Percentiles rank a stretch among this genome's conserved stretches.
phyloP scores from a whole-genome alignment of 441 rosid genomes.

The Adansonia rubrostipa region DNA sequence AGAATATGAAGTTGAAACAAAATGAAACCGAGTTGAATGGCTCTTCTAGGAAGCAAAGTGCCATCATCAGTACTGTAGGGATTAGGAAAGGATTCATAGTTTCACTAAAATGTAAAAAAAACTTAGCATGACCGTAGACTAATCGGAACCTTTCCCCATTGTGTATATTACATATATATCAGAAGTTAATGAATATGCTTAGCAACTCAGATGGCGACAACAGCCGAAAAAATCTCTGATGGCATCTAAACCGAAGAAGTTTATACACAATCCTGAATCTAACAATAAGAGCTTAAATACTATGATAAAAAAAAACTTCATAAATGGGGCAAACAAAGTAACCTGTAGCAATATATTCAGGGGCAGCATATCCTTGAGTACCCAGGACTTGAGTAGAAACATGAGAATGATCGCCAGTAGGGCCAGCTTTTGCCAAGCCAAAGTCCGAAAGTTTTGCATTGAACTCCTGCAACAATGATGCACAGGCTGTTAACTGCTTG shows the following conservation, averaged over 20 bases:
- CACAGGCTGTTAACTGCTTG: not conserved
- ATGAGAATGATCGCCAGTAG: slow-evolving; percentile 59
- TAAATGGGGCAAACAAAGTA: slow-evolving; percentile 11
- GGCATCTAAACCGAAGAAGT: not conserved
- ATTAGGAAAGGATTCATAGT: not conserved
- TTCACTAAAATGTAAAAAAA: not conserved
- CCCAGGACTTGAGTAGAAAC: slow-evolving; percentile 74
- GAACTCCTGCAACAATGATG: slow-evolving; percentile 44
- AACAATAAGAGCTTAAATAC: not conserved
- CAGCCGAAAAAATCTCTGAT: not conserved
- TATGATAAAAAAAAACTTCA: not conserved
- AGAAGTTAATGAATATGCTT: not conserved
- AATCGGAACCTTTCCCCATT: not conserved
- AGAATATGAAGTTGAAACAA: not conserved
- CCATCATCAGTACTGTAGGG: not conserved
- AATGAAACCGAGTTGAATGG: not conserved
- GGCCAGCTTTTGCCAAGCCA: slow-evolving; percentile 80
- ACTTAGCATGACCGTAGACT: not conserved
- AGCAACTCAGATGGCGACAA: not conserved
- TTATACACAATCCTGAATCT: not conserved
- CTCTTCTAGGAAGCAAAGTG: not conserved
- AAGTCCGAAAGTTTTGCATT: slow-evolving; percentile 77
- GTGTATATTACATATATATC: not conserved
- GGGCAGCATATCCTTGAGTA: slow-evolving; percentile 79
- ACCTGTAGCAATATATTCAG: slow-evolving; percentile 81